Base-by-base conservation (phyloP, 352 stramenopile species). In the Globisporangium rhizosaccharum region DNA sequence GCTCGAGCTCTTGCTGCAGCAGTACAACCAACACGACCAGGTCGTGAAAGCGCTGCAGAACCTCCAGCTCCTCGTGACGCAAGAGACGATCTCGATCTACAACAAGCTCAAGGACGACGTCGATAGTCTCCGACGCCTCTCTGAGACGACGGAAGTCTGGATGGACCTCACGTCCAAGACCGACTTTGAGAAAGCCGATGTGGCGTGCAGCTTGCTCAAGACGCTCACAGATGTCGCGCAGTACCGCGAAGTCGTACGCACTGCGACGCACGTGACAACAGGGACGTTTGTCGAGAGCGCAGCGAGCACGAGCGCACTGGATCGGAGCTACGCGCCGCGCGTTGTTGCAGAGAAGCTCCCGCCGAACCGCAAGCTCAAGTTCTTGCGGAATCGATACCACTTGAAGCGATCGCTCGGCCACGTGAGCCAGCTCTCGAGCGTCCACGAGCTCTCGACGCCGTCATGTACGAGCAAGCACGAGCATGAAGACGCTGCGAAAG, bases 131-230 rank as follows among this genome's bases (percentile, higher is more conserved):
- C 76, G 76, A 3, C 66, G 73, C 10, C 62, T 90, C 0, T 81
- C 78, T 12, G 81, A 90, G 62, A 88, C 81, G 33, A 90, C 81
- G 12, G 81, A 90, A 72, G 76, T 90, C 3, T 90, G 81, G 81
- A 87, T 90, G 78, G 81, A 90, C 71, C 64, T 90, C 30, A 90
- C 81, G 2, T 88, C 78, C 7, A 79, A 81, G 39, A 82, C 75
- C 1, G 81, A 90, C 56, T 88, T 82, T 45, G 78, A 88, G 26
- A 85, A 80, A 42, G 78, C 79, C 8, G 57, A 76, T 4, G 68
- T 61, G 7, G 69, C 81, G 14, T 88, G 76, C 47, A 30, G 70
- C 39, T 47, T 87, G 7, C 42, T 91, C 25, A 64, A 65, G 45
- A 80, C 76, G 2, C 57, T 90, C 23, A 63, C 63, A 5, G 61